Evolutionary conservation across 768 basidiomycete species (phyloP).

Genomic region (Lentinula edodes): DNA sequence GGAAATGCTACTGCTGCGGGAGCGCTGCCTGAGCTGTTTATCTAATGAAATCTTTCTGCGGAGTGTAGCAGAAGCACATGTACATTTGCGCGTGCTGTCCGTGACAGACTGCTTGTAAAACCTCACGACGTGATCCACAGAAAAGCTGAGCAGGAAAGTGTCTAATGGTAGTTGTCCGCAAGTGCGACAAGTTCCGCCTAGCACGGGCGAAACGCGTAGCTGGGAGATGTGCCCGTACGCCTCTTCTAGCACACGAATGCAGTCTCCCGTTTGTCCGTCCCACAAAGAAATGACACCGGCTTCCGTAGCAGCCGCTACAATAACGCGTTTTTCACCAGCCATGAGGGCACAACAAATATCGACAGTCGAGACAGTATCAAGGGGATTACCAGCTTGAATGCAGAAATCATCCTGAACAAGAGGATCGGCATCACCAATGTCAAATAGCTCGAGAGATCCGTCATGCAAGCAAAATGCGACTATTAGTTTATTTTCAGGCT

Average conservation of each 20-base stretch:
- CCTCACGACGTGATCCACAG: conserved; percentile 55
- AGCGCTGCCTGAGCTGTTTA: conserved; percentile 41
- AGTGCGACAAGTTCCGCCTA: conserved; percentile 52
- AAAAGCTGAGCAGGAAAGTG: conserved; percentile 60
- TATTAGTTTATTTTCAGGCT: conserved; percentile 39
- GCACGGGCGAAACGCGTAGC: conserved; percentile 55
- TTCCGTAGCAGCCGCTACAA: conserved; percentile 60
- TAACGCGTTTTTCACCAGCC: conserved; percentile 41
- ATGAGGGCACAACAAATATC: conserved; percentile 50
- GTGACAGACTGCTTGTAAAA: conserved; percentile 61
- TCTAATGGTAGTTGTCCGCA: conserved; percentile 69
- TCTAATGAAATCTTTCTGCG: conserved; percentile 41
- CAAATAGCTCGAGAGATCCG: conserved; percentile 59
- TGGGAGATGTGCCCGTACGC: conserved; percentile 51
- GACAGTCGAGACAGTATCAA: conserved; percentile 47
- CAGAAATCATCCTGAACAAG: conserved; percentile 38
- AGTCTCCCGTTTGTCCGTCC: conserved; percentile 64
- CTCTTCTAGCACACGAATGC: conserved; percentile 57
- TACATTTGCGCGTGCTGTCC: conserved; percentile 57
- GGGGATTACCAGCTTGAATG: conserved; percentile 53
- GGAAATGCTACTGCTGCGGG: conserved; percentile 55
- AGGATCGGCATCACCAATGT: conserved; percentile 40
- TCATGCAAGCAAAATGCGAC: conserved; percentile 61
- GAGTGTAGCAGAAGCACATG: conserved; percentile 44
- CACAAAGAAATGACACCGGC: conserved; percentile 69